Conservation (phyloP, 371 early-diverging fungal genomes). For the Actinomucor elegans region DNA sequence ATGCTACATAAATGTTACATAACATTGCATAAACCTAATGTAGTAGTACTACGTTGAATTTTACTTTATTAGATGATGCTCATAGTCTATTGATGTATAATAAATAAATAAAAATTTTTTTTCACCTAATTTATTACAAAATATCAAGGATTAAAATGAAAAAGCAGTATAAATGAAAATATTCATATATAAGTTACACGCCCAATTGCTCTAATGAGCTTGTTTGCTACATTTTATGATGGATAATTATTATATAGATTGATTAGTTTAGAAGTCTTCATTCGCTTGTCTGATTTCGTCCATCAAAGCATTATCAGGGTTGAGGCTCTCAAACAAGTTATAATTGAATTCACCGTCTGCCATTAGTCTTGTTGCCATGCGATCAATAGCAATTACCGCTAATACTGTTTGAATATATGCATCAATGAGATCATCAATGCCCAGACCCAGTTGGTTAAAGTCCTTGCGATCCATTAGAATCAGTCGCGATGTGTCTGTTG, state of each 20-base stretch:
- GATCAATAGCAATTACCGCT: constrained; percentile 89
- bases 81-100: too few relatives aligned
- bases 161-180: too few relatives aligned
- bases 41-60: too few relatives aligned
- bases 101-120: too few relatives aligned
- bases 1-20: too few relatives aligned
- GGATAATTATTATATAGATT: neutral
- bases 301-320: constrained; percentile 83
- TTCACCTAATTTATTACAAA: too few relatives aligned
- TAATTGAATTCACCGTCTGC: constrained; percentile 70
- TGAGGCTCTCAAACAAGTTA: constrained; percentile 81
- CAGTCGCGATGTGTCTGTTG: constrained; percentile 83
- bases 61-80: too few relatives aligned
- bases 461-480: constrained; percentile 93
- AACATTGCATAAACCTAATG: too few relatives aligned
- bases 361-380: constrained; percentile 79
- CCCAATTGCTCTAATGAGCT: too few relatives aligned
- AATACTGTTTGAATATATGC: constrained; percentile 92
- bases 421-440: constrained; percentile 91
- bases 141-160: too few relatives aligned
- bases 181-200: too few relatives aligned
- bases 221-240: too few relatives aligned
- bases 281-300: constrained; percentile 69
- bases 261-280: constrained; percentile 25
- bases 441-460: constrained; percentile 88